These are phyloP conservation scores for Metschnikowia matae DNA, from an alignment of 805 yeast species.

Conservation along the genomic window DNA sequence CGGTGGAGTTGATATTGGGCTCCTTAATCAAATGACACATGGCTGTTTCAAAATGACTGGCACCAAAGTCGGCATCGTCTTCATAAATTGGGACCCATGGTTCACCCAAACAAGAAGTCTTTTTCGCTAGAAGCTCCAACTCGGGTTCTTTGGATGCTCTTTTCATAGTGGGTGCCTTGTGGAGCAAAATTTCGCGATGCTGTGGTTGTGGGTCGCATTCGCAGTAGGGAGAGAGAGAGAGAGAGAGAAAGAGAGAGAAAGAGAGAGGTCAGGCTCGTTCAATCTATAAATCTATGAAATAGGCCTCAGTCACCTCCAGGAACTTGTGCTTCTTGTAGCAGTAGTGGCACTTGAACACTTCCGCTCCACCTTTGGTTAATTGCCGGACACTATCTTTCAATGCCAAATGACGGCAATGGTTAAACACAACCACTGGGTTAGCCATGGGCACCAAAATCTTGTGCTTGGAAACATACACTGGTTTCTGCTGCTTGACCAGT, in stretches of 20 bases:
- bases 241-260: not conserved
- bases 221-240: not conserved
- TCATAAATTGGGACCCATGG: conserved; percentile 62
- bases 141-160: conserved; percentile 9
- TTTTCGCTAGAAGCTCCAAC: conserved; percentile 12
- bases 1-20: conserved; percentile 90
- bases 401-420: conserved; percentile 40
- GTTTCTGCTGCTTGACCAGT: conserved; percentile 11
- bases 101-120: conserved; percentile 47
- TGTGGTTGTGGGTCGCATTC: not conserved
- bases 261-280: not conserved
- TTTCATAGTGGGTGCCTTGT: conserved; percentile 3
- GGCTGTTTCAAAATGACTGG: conserved; percentile 64
- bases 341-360: conserved; percentile 41
- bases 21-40: conserved; percentile 75
- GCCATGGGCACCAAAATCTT: conserved; percentile 13
- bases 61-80: conserved; percentile 44
- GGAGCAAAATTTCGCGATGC: conserved; percentile 8
- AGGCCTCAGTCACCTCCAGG: conserved; percentile 37
- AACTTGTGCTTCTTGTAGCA: conserved; percentile 42
- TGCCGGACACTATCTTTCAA: conserved; percentile 41
- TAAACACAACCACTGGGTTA: conserved; percentile 41
- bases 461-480: conserved; percentile 8
- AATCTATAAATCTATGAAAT: conserved; percentile 31
- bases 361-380: conserved; percentile 35